Conservation (phyloP, 2,329 filamentous ascomycete species). For the Trichoderma breve region DNA sequence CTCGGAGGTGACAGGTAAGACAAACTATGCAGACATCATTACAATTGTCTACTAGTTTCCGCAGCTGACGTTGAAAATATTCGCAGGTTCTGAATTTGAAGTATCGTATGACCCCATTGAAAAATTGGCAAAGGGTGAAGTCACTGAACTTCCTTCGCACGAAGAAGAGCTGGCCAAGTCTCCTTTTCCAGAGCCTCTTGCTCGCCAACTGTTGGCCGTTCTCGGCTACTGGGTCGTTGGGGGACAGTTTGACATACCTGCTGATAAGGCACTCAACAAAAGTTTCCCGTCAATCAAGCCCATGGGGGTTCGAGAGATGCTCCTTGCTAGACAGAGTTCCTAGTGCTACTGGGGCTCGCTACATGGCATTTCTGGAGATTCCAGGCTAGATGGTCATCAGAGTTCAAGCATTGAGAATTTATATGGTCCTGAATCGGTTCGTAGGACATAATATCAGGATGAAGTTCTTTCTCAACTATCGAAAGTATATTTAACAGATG, state of each 20-base stretch:
- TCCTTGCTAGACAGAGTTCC: background rate
- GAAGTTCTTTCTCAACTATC: background rate
- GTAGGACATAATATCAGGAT: background rate
- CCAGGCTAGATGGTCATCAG: background rate
- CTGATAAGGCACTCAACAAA: background rate
- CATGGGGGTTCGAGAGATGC: background rate
- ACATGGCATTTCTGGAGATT: background rate
- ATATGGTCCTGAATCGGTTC: background rate
- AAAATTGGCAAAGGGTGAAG: background rate
- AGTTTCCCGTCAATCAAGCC: background rate
- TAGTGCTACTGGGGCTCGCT: background rate
- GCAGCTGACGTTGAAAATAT: background rate
- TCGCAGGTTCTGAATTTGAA: background rate
- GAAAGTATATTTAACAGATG: background rate
- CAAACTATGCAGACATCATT: background rate
- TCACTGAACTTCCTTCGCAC: background rate
- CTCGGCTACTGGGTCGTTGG: background rate
- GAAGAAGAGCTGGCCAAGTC: background rate
- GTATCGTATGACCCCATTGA: background rate
- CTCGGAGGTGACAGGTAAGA: conserved; percentile 30
- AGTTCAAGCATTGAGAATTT: background rate
- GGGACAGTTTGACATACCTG: background rate
- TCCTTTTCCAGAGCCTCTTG: conserved; percentile 5
- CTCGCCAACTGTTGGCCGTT: background rate
- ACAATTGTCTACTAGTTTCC: background rate